A percentile compares a stretch with the other conserved stretches of the same genome.
Conservation (phyloP, 2,329 filamentous ascomycete genomes). For the Thyridium curvatum region DNA sequence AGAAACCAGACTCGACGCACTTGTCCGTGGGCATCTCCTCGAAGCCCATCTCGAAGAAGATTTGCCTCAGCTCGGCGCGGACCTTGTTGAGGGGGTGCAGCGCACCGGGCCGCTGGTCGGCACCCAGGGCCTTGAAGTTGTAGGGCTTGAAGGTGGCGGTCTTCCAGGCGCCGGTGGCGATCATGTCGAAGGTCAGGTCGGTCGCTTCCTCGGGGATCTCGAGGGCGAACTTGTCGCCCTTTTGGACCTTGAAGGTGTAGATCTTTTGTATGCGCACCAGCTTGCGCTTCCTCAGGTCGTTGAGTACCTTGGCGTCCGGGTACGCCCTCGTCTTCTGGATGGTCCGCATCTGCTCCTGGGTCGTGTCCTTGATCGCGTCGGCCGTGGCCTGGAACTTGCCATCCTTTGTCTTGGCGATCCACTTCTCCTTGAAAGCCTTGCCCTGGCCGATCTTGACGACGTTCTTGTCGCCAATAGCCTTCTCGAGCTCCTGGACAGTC, state of each 20-base stretch:
- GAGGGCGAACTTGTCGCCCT: slow-evolving; percentile 82
- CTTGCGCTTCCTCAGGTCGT: slow-evolving; percentile 88
- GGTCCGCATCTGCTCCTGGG: slow-evolving; percentile 65
- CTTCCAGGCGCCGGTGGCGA: slow-evolving; percentile 85
- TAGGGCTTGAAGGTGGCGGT: slow-evolving; percentile 79
- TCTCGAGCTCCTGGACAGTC: slow-evolving; percentile 68
- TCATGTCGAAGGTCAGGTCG: slow-evolving; percentile 90
- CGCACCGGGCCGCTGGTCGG: slow-evolving; percentile 55
- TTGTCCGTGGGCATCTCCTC: slow-evolving; percentile 94
- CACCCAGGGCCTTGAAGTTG: slow-evolving; percentile 47
- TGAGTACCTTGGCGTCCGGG: slow-evolving; percentile 66
- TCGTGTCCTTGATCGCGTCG: slow-evolving; percentile 74
- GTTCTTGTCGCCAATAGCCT: slow-evolving; percentile 64
- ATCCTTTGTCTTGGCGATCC: slow-evolving; percentile 58
- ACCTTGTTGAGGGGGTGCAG: slow-evolving; percentile 83
- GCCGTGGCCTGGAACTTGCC: slow-evolving; percentile 36
- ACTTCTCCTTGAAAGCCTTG: slow-evolving; percentile 82
- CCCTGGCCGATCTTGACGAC: slow-evolving; percentile 82
- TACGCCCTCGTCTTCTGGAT: slow-evolving; percentile 66
- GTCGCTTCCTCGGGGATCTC: slow-evolving; percentile 92
- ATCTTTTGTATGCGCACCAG: slow-evolving; percentile 78
- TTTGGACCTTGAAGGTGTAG: slow-evolving; percentile 75
- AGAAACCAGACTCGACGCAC: slow-evolving; percentile 95
- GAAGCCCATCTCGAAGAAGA: slow-evolving; percentile 99
- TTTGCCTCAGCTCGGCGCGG: slow-evolving; percentile 88